Evolutionary conservation across 202 grass and related monocot species (phyloP).

Genomic region (Zoysia matrella): DNA sequence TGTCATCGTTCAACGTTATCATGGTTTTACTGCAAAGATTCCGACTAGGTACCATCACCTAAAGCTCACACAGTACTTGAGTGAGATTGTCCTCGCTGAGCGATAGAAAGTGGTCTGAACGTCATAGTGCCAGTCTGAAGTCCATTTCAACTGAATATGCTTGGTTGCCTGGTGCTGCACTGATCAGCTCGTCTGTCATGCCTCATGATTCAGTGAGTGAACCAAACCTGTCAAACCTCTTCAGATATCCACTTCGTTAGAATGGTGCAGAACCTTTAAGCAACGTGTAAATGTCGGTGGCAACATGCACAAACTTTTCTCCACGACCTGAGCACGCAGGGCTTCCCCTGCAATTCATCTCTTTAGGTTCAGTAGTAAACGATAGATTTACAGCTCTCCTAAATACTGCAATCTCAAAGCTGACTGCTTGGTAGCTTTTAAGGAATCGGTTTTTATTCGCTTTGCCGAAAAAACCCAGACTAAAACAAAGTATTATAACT

Average conservation of each 20-base stretch:
- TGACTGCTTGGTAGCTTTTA: conserved; percentile 41
- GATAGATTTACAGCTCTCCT: conserved; percentile 4
- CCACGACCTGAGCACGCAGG: conserved; percentile 18
- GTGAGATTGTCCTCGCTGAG: conserved; percentile 42
- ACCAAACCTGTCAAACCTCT: conserved; percentile 13
- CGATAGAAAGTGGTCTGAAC: conserved; percentile 32
- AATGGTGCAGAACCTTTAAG: conserved; percentile 31
- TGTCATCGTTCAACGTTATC: conserved; percentile 50
- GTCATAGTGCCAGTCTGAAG: conserved; percentile 19
- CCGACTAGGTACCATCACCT: conserved; percentile 47
- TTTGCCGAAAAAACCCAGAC: conserved; percentile 40
- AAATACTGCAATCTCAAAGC: conserved; percentile 36
- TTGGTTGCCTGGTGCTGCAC: conserved; percentile 19
- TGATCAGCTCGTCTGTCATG: conserved; percentile 31
- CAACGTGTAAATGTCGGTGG: conserved; percentile 23
- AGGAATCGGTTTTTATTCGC: conserved; percentile 40
- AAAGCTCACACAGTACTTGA: conserved; percentile 53
- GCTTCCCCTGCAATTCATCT: conserved; percentile 14
- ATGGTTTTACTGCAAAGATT: conserved; percentile 77
- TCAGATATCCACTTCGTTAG: conserved; percentile 10
- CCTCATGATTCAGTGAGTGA: conserved; percentile 40
- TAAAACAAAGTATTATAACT: conserved; percentile 40
- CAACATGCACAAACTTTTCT: conserved; percentile 15
- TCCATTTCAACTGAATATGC: conserved; percentile 38
- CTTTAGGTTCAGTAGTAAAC: conserved; percentile 24